Evolutionary conservation across 2,329 filamentous ascomycete species (phyloP).

Genomic region (Acrocalymma vagum): DNA sequence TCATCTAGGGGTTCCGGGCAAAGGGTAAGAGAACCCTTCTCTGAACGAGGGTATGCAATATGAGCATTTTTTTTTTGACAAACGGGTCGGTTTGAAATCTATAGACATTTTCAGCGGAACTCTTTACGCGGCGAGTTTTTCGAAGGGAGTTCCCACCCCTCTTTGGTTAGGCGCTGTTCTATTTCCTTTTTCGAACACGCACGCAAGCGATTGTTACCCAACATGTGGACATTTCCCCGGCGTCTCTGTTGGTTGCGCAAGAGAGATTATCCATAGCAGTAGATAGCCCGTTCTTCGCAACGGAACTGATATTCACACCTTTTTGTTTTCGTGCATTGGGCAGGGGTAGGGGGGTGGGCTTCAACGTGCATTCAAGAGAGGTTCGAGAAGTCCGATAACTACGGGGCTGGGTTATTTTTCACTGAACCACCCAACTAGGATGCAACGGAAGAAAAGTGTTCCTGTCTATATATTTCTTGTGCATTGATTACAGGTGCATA

Average conservation of each 20-base stretch:
- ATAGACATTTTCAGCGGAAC: constrained; percentile 43
- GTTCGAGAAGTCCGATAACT: no score
- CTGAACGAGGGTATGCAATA: constrained; percentile 13
- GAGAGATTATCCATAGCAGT: constrained; percentile 37
- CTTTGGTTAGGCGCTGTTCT: no score
- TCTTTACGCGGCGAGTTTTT: constrained; percentile 18
- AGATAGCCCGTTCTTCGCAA: constrained; percentile 35
- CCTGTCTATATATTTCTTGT: no score
- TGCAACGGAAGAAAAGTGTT: no score
- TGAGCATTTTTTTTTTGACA: constrained; percentile 35
- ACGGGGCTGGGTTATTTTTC: no score
- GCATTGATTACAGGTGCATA: no score
- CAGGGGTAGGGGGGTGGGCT: no score
- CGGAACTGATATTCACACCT: constrained; percentile 4
- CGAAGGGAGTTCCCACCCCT: constrained; percentile 14
- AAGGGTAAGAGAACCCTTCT: constrained; percentile 13
- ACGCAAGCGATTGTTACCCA: constrained; percentile 20
- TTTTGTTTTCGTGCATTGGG: background rate
- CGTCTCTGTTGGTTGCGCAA: constrained; percentile 31
- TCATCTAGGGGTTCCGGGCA: constrained; percentile 13
- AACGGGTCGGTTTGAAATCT: constrained; percentile 33
- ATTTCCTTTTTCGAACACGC: constrained; percentile 12
- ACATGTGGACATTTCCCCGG: constrained; percentile 45
- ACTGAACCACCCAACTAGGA: no score
- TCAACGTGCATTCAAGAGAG: no score